Evolutionary conservation across 768 basidiomycete species (phyloP).

Genomic region (Pleurotus giganteus): DNA sequence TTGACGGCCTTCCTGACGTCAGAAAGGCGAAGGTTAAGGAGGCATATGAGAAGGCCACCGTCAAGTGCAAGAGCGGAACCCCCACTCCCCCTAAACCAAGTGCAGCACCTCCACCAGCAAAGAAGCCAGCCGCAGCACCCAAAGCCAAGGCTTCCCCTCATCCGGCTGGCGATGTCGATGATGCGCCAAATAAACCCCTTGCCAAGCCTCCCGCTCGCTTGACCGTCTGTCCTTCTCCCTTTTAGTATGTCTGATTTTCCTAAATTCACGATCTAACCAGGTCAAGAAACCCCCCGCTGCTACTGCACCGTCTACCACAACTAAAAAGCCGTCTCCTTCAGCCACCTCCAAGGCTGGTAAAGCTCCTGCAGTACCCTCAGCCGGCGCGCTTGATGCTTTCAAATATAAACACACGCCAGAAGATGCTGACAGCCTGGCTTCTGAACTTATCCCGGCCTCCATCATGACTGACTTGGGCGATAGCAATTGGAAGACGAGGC

Average conservation of each 20-base stretch:
- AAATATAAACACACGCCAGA: constrained; percentile 91
- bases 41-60: constrained; percentile 86
- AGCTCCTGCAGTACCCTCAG: constrained; percentile 41
- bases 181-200: constrained; percentile 39
- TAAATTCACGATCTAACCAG: constrained; percentile 24
- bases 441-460: constrained; percentile 66
- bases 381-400: constrained; percentile 71
- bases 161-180: constrained; percentile 27
- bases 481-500: constrained; percentile 88
- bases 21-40: constrained; percentile 93
- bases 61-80: constrained; percentile 77
- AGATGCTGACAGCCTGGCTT: constrained; percentile 82
- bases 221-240: constrained; percentile 28
- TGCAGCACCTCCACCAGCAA: constrained; percentile 28
- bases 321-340: constrained; percentile 44
- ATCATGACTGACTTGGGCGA: constrained; percentile 78
- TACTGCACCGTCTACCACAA: constrained; percentile 39
- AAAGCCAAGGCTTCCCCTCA: constrained; percentile 18
- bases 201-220: constrained; percentile 54
- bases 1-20: constrained; percentile 84
- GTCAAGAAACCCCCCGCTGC: constrained; percentile 47
- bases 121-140: constrained; percentile 22
- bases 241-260: background rate
- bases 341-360: constrained; percentile 37
- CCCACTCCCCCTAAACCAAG: constrained; percentile 46